Base-by-base conservation (phyloP, 2,329 filamentous ascomycete genomes). In the Tolypocladium ophioglossoides region DNA sequence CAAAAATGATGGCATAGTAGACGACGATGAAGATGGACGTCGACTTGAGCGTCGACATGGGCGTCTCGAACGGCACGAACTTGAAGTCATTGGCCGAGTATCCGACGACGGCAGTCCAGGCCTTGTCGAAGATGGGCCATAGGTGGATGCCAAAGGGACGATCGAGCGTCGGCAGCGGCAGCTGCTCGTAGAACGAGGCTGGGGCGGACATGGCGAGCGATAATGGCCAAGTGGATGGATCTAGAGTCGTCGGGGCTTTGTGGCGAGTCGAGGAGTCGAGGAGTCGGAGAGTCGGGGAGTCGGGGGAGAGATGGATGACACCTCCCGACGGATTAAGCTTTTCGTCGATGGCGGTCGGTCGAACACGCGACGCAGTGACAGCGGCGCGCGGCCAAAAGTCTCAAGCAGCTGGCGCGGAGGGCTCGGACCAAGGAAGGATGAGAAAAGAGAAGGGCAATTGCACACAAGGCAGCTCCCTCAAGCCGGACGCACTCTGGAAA, bases 1-100 rank as follows among this genome's bases (percentile, higher is more conserved):
- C 91, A 62, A 97, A 95, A 66, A 97, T 94, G 74, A 96, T 78
- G 62, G 87, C 75, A 73, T 97, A 97, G 85, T 97, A 99, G 69
- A 88, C 75, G 67, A 90, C 75, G 64, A 96, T 85, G 69, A 91
- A 86, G 63, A 87, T 82, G 56, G 83, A 82, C 51, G 89, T 92
- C 73, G 89, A 84, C 72, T 86, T 87, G 65, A 96, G 77, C 4
- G 91, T 96, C 54, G 91, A 96, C 81, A 97, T 86, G 58, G 90
- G 88, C 34, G 91, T 96, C 71, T 84, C 76, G 66, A 89, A 89
- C 46, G 85, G 80, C 57, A 84, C 78, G 73, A 97, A 97, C 61
- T 80, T 76, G 76, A 97, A 97, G 58, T 96, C 85, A 62, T 89
- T 84, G 58, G 88, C 85, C 60, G 89, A 85, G 73, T 92, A 95